Evolutionary conservation across 192 early-diverging fungal species (phyloP).

Genomic region (Jimgerdemannia lactiflua): DNA sequence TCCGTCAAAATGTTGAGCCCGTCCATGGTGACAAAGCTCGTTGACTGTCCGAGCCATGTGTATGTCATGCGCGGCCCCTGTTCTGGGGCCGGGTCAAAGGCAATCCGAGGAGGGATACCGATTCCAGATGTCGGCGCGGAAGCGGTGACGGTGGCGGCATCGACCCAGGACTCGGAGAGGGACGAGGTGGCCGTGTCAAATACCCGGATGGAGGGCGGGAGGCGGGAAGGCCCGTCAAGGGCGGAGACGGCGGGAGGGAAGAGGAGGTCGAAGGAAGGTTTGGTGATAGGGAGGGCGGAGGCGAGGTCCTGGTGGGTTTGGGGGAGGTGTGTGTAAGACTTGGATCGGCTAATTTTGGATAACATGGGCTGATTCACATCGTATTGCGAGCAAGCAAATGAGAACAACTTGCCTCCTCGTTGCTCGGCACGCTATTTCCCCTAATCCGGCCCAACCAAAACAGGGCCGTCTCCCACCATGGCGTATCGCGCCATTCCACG

Average conservation of each 20-base stretch:
- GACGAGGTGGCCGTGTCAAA: not conserved
- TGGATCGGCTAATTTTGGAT: constrained; percentile 4
- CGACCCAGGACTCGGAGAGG: constrained; percentile 11
- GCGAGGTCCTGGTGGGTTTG: not conserved
- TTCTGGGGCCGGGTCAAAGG: not conserved
- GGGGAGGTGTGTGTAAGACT: constrained; percentile 18
- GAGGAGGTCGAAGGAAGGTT: not conserved
- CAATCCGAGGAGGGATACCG: constrained; percentile 9
- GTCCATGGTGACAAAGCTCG: constrained; percentile 52
- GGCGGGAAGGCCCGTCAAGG: too few species aligned
- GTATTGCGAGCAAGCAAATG: not conserved
- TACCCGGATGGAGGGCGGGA: not conserved
- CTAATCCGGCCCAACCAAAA: constrained; percentile 17
- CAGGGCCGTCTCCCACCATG: constrained; percentile 17
- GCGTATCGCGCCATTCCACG: constrained; percentile 45
- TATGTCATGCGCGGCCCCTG: not conserved
- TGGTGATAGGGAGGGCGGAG: not conserved
- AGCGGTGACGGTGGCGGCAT: constrained; percentile 3
- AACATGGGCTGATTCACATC: not conserved
- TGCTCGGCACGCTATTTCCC: constrained; percentile 25
- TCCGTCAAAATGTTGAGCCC: constrained; percentile 51
- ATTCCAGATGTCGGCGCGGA: constrained; percentile 28
- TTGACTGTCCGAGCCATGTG: constrained; percentile 38
- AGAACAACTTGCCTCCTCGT: constrained; percentile 1
- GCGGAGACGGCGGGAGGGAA: not conserved